Base-by-base conservation (phyloP, 495 filamentous ascomycete species). In the Trichoderma virens region DNA sequence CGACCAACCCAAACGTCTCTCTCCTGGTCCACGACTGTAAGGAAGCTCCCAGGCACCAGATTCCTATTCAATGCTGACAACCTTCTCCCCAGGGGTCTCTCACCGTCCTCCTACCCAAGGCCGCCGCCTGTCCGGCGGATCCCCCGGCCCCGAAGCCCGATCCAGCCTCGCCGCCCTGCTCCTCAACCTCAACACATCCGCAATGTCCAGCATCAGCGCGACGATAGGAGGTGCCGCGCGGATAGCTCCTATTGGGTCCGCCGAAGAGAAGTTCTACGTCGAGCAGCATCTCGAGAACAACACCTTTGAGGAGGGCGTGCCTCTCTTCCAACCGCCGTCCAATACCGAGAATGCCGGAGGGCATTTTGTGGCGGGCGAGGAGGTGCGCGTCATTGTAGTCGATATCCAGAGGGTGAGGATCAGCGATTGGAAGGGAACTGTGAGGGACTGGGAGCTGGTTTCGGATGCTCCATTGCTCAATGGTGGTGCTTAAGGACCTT, bases 1-100 rank as follows among this genome's bases (percentile, higher is more conserved):
- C 89, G 65, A 80, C 83, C 38, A 98, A 98, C 74, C 94, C 93
- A 1, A 90, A 88, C 67, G 92, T 98, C 62, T 92, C 90, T 2
- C 78, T 98, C n/a, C 86, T 98, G 30, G 94, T 98, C 14, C 94
- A 98, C 77, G 94, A 98, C 75, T 98, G 93, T 81, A 67, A 63
- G 68, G 47, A 13, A 16, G 38, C 45, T 28, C 41, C 45, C 11
- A n/a, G 41, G 16, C 43, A n/a, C n/a, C 16, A 30, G 30, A 59
- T 28, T 35, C 23, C 23, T 38, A 51, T 25, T 27, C 23, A 59
- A 13, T 27, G 45, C 20, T 59, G 28, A 45, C 9, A 20, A 34
- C 5, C 31, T 3, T 20, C 43, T n/a, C 11, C 13, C 16, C 27
- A 81, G 79, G 79, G 94, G 91, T 97, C 18, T 96, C 91, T 2